These are phyloP conservation scores for Alternaria sp. DNA, from an alignment of 2,329 filamentous ascomycete species.

Conservation along the genomic window DNA sequence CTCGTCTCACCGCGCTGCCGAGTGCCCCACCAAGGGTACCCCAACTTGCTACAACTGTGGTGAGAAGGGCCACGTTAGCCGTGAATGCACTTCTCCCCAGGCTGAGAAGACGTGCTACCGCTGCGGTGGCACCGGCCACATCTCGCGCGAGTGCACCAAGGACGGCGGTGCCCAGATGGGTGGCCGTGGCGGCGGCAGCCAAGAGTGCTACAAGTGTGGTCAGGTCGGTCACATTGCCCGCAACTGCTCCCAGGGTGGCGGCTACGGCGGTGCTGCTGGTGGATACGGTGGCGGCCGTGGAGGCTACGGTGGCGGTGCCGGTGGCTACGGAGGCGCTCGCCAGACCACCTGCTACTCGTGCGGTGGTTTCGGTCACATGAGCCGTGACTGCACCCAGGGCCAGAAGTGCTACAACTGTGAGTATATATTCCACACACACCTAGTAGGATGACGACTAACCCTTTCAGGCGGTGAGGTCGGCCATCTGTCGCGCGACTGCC, in stretches of 20 bases:
- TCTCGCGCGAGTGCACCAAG: slow-evolving; percentile 82
- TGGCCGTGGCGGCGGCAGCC: slow-evolving; percentile 55
- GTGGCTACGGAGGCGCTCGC: slow-evolving; percentile 55
- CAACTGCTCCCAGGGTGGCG: slow-evolving; percentile 77
- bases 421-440: slow-evolving; percentile 32
- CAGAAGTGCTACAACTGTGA: slow-evolving; percentile 99
- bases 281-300: slow-evolving; percentile 61
- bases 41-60: slow-evolving; percentile 61
- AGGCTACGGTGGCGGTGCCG: slow-evolving; percentile 50
- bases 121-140: slow-evolving; percentile 85
- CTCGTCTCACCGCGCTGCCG: slow-evolving; percentile 59
- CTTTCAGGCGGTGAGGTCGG: slow-evolving; percentile 78
- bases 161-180: slow-evolving; percentile 60
- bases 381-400: slow-evolving; percentile 96
- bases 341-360: slow-evolving; percentile 91
- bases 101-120: slow-evolving; percentile 83
- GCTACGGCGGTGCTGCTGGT: slow-evolving; percentile 46
- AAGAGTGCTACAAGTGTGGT: slow-evolving; percentile 97
- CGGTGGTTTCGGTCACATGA: slow-evolving; percentile 96
- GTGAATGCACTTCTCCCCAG: slow-evolving; percentile 87
- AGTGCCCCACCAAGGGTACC: slow-evolving; percentile 61
- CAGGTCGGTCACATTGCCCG: slow-evolving; percentile 96
- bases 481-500: slow-evolving; percentile 95
- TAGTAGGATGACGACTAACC: slow-evolving; percentile 33
- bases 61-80: slow-evolving; percentile 65